Evolutionary conservation across 2,329 filamentous ascomycete genomes (phyloP).

Genomic region (Metarhizium brunneum): DNA sequence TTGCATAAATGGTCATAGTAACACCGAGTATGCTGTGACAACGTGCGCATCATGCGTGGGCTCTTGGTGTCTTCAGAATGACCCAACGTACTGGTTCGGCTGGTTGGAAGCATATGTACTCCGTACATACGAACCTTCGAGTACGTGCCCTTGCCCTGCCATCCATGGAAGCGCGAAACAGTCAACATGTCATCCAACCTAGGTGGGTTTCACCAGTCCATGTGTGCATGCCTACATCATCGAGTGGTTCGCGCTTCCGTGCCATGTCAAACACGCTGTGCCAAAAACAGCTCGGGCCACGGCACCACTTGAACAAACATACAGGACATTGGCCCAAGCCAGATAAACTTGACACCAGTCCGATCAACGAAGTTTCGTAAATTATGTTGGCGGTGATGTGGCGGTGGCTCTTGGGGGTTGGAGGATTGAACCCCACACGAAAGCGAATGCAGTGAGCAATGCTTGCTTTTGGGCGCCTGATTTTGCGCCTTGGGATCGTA

Average conservation of each 20-base stretch:
- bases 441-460: neutral
- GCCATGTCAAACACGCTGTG: neutral
- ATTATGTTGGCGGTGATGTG: neutral
- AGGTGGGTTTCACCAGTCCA: neutral
- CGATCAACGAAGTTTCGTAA: neutral
- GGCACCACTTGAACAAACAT: neutral
- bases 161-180: neutral
- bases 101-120: neutral
- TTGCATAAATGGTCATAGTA: neutral
- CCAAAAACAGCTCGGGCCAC: neutral
- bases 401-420: neutral
- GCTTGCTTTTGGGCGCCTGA: neutral
- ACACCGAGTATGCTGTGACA: neutral
- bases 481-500: neutral
- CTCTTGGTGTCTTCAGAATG: neutral
- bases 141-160: neutral
- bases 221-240: neutral
- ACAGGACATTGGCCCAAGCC: no score
- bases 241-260: neutral
- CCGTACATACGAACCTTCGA: neutral
- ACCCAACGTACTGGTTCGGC: neutral
- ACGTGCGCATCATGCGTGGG: neutral
- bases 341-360: neutral
- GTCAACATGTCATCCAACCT: neutral
- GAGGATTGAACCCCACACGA: neutral